Evolutionary conservation across 176 grass and related monocot genomes (phyloP), one percentile per base, ranked within the genome.

Genomic region (Rhipidocladum racemiflorum): DNA sequence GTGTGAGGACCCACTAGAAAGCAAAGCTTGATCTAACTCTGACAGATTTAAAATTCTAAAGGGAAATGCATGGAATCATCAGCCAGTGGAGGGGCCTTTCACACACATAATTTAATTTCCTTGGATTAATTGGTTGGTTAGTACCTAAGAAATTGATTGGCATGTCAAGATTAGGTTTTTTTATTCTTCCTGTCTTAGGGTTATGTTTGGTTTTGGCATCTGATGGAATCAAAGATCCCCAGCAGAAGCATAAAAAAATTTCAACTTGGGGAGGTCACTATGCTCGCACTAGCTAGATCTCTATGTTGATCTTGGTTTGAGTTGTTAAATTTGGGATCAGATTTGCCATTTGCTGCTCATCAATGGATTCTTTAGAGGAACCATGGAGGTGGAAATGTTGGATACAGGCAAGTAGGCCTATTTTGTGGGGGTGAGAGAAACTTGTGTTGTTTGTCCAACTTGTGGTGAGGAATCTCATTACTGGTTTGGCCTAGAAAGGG

Each of bases 1-100:
- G 44, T 53, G 78, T 21, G 65, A 80, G 76, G 66, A 86, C 78
- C 88, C 79, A 86, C 66, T 8, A 62, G 83, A 90, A 83, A 90
- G 84, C 88, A 82, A 76, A 27, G 65, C 27, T 59, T 83, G 65
- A 83, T 90, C 73, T 78, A 90, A 78, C 79, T 78, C 65, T 11
- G 38, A 78, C 21, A 40, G 18, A 43, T 60, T 65, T 69, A 69
- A 65, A 63, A 76, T 44, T 64, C 20, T 28, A 9, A 36, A 40
- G 63, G 9, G 9, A 4, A 53, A 34, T 53, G 82, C 32, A 35
- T 55, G 88, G 83, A 86, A 86, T 78, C 72, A 50, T 77, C 72
- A 57, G 78, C 71, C 46, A 77, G 65, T 85, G 78, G 71, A 85
- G 36, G 62, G 32, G 54, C 32, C 70, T 54, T 56, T 65, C 74